Conservation (phyloP, 345 rosid species). For the Litchi chinensis region DNA sequence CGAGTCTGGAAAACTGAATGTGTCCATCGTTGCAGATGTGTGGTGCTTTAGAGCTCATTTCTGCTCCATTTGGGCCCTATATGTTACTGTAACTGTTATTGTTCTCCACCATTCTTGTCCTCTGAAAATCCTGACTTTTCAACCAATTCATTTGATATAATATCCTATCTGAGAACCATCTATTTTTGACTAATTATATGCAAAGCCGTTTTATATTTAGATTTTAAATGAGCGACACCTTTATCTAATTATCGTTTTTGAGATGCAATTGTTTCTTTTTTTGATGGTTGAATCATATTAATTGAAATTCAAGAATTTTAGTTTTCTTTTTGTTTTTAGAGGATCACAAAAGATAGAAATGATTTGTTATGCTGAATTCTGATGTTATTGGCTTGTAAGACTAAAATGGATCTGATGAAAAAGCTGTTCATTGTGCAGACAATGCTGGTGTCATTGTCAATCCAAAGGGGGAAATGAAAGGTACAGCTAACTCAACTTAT, state of each 20-base stretch:
- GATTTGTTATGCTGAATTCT: not conserved
- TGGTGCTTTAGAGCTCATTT: slow-evolving; percentile 38
- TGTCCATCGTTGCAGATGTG: slow-evolving; percentile 67
- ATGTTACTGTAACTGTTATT: slow-evolving; percentile 4
- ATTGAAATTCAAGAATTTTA: too few species aligned
- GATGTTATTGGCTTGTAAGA: too few species aligned
- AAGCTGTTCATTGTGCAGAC: slow-evolving; percentile 49
- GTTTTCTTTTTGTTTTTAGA: too few species aligned
- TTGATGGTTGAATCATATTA: too few species aligned
- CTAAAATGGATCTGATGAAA: slow-evolving; percentile 23
- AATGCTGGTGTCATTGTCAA: slow-evolving; percentile 96
- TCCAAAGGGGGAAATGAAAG: slow-evolving; percentile 98
- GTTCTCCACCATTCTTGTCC: not conserved
- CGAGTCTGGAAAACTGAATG: slow-evolving; percentile 57
- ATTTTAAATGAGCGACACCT: too few species aligned
- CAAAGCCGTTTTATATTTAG: too few species aligned
- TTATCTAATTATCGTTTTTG: too few species aligned
- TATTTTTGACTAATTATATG: too few species aligned
- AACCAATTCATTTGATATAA: not conserved
- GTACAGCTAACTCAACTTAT: slow-evolving; percentile 26
- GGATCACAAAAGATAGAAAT: too few species aligned
- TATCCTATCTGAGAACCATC: not conserved
- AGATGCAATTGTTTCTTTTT: too few species aligned
- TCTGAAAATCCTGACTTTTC: not conserved
- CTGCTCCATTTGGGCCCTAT: slow-evolving; percentile 79